A percentile compares a stretch with the other conserved stretches of the same genome.
Evolutionary conservation across 371 early-diverging fungal species (phyloP).

Genomic region (Fennellomyces sp.): DNA sequence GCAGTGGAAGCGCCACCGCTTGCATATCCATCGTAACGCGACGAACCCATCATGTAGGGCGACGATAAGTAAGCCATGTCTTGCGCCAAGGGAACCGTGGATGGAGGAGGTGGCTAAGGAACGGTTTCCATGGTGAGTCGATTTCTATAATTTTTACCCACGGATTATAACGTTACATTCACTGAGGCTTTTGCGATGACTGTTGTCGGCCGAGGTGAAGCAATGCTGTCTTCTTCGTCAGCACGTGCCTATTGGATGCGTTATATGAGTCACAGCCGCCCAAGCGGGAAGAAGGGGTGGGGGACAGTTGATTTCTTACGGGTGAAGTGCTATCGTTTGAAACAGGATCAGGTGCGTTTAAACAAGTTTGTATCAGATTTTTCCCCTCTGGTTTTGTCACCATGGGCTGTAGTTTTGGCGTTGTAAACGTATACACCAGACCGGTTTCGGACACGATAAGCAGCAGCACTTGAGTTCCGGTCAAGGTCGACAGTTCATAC

Average conservation of each 20-base stretch:
- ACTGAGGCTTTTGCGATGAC: neutral
- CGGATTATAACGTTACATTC: neutral
- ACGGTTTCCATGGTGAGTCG: neutral
- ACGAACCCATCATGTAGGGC: neutral
- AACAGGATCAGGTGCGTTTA: slow-evolving; percentile 21
- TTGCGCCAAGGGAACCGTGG: neutral
- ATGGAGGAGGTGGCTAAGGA: neutral
- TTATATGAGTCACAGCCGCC: neutral
- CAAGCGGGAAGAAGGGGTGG: neutral
- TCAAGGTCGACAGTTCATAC: slow-evolving; percentile 94
- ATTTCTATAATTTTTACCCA: neutral
- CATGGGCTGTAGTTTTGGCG: slow-evolving; percentile 91
- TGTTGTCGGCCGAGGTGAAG: neutral
- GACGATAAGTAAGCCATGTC: no score
- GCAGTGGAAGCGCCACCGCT: neutral
- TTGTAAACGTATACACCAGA: slow-evolving; percentile 98
- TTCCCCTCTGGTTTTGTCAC: slow-evolving; percentile 95
- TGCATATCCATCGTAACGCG: neutral
- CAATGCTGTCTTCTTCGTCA: neutral
- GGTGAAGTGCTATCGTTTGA: neutral
- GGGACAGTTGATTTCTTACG: neutral
- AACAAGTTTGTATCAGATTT: slow-evolving; percentile 57
- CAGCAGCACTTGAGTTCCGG: slow-evolving; percentile 96
- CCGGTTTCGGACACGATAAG: slow-evolving; percentile 98
- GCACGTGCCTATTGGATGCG: neutral